These are phyloP conservation scores for Backusella liffmaniae DNA, from an alignment of 192 early-diverging fungal species.

Conservation along the genomic window DNA sequence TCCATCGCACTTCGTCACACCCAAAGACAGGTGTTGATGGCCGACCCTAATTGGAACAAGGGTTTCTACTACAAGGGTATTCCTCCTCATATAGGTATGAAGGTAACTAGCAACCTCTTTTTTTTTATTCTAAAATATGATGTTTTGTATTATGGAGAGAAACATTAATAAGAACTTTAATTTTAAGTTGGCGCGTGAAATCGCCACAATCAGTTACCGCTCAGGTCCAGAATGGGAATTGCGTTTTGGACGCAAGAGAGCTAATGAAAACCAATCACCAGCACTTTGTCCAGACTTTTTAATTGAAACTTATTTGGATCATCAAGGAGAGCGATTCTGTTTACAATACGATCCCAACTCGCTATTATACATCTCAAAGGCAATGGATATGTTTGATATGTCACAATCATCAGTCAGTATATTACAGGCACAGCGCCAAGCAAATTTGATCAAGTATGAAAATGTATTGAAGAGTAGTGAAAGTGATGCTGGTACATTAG, in stretches of 20 bases:
- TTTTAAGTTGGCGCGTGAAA: constrained; percentile 76
- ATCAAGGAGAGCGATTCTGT: constrained; percentile 94
- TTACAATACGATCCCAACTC: constrained; percentile 94
- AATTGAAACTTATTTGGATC: constrained; percentile 96
- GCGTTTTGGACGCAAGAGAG: constrained; percentile 86
- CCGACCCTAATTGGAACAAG: constrained; percentile 93
- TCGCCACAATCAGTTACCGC: constrained; percentile 92
- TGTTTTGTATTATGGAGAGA: neutral
- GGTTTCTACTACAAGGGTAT: constrained; percentile 90
- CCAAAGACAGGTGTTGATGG: constrained; percentile 92
- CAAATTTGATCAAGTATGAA: constrained; percentile 33
- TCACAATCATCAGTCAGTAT: constrained; percentile 50
- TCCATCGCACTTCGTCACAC: constrained; percentile 92
- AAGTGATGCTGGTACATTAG: neutral
- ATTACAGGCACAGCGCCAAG: constrained; percentile 40
- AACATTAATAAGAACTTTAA: neutral
- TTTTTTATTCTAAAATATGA: neutral
- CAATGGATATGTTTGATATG: constrained; percentile 99
- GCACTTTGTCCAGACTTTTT: constrained; percentile 89
- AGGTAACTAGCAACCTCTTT: constrained; percentile 40
- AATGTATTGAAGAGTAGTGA: constrained; percentile 1
- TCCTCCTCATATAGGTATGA: constrained; percentile 93
- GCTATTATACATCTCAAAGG: constrained; percentile 90
- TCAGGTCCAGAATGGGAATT: constrained; percentile 98
- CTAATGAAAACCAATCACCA: constrained; percentile 69